Conservation (phyloP, 2,329 filamentous ascomycete species). For the Colletotrichum higginsianum region DNA sequence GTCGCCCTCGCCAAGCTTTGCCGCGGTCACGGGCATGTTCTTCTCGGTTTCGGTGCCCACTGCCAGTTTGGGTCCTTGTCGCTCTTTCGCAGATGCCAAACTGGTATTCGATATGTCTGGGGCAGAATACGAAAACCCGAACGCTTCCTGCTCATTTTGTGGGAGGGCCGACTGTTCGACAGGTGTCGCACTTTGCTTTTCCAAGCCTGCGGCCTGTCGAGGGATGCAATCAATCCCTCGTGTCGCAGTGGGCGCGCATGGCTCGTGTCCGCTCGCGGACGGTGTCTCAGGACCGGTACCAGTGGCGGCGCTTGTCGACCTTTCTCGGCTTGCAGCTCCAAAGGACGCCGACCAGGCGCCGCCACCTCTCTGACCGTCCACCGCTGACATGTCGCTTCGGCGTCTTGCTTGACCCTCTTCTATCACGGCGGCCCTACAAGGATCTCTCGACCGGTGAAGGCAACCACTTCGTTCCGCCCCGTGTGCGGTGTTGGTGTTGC, state of each 20-base stretch:
- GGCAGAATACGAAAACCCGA: background rate
- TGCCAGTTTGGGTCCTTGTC: background rate
- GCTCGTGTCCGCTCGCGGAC: conserved; percentile 22
- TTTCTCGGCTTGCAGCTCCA: background rate
- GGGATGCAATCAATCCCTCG: conserved; percentile 15
- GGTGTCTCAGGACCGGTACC: conserved; percentile 25
- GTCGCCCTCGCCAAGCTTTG: background rate
- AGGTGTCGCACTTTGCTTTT: conserved; percentile 2
- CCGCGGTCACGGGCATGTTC: background rate
- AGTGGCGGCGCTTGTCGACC: background rate
- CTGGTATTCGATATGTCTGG: background rate
- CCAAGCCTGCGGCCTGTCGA: background rate
- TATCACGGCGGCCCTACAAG: background rate
- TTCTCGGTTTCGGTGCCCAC: background rate
- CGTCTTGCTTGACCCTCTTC: background rate
- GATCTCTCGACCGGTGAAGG: background rate
- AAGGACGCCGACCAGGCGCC: background rate
- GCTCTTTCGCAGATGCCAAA: background rate
- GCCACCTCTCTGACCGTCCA: background rate
- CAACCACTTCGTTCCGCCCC: background rate
- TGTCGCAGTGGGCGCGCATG: background rate
- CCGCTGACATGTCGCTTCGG: background rate
- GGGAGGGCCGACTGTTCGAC: background rate
- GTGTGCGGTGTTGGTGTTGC: background rate
- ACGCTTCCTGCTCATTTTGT: background rate